Conservation (phyloP, 495 filamentous ascomycete genomes). For the Terfezia claveryi region DNA sequence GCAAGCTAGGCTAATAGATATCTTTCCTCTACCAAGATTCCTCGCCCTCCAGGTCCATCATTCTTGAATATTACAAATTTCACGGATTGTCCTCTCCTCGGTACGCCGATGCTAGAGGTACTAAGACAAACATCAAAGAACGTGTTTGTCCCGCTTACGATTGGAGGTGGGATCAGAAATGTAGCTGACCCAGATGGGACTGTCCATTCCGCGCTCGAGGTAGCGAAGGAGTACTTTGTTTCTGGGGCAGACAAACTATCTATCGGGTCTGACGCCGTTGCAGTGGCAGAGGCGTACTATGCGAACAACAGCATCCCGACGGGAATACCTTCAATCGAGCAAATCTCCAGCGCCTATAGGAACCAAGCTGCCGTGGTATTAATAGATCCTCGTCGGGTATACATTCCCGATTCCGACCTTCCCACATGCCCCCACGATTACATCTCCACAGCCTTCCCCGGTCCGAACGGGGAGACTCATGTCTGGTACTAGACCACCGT, state of each 20-base stretch:
- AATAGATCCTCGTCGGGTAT: conserved; percentile 79
- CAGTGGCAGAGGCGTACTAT: conserved; percentile 78
- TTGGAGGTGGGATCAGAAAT: conserved; percentile 86
- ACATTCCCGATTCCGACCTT: conserved; percentile 41
- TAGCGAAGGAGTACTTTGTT: conserved; percentile 94
- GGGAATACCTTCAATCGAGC: conserved; percentile 78
- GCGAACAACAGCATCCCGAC: conserved; percentile 38
- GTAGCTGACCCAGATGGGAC: conserved; percentile 79
- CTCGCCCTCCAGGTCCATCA: too few species aligned
- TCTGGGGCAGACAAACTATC: conserved; percentile 96
- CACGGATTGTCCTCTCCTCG: conserved; percentile 74
- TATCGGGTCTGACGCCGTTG: conserved; percentile 86
- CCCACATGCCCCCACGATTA: conserved; percentile 54
- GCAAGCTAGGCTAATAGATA: too few species aligned
- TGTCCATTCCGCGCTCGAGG: conserved; percentile 62
- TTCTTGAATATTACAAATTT: conserved; percentile 98
- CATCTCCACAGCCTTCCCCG: conserved; percentile 44
- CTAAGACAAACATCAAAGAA: conserved; percentile 65
- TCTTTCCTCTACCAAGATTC: too few species aligned
- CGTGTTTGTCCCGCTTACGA: conserved; percentile 91
- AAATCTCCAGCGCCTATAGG: conserved; percentile 80
- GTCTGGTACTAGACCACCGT: conserved; percentile 98
- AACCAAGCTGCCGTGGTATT: conserved; percentile 94
- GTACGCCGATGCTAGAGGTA: conserved; percentile 90
- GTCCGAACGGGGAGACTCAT: conserved; percentile 53